A percentile compares a stretch with the other conserved stretches of the same genome.
Evolutionary conservation across 139 green algal genomes (phyloP).

Genomic region (Micractinium conductrix): DNA sequence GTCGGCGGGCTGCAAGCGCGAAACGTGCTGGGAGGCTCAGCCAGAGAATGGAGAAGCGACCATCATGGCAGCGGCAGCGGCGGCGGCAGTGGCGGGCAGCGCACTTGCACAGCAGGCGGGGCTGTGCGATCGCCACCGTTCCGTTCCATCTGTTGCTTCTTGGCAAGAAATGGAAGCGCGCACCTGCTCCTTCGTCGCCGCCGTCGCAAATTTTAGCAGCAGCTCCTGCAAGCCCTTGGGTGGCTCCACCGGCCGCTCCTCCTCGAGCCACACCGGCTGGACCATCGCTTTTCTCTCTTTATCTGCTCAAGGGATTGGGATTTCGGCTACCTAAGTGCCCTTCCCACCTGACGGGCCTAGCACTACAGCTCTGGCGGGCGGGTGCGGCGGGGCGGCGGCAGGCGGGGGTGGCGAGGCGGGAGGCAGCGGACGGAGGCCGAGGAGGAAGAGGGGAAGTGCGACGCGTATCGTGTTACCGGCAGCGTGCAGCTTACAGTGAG

Average conservation of each 20-base stretch:
- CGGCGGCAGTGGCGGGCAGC: background rate
- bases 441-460: too few relatives aligned
- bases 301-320: too few relatives aligned
- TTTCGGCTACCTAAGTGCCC: too few relatives aligned
- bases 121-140: background rate
- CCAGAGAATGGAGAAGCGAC: too few relatives aligned
- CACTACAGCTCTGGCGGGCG: too few relatives aligned
- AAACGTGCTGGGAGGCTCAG: background rate
- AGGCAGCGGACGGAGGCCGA: too few relatives aligned
- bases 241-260: background rate
- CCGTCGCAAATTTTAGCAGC: background rate
- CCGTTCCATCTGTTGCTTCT: background rate
- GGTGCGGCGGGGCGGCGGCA: too few relatives aligned
- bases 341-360: too few relatives aligned
- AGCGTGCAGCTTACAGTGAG: too few relatives aligned
- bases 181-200: background rate
- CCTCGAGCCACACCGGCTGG: background rate
- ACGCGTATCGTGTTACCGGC: too few relatives aligned
- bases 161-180: background rate
- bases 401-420: too few relatives aligned
- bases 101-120: background rate
- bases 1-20: background rate
- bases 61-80: background rate
- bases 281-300: too few relatives aligned
- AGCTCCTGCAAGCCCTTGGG: background rate